Percentiles rank a stretch among this genome's conserved stretches.
Evolutionary conservation across 148 eudicot species (phyloP).

Genomic region (Vaccinium corymbosum): DNA sequence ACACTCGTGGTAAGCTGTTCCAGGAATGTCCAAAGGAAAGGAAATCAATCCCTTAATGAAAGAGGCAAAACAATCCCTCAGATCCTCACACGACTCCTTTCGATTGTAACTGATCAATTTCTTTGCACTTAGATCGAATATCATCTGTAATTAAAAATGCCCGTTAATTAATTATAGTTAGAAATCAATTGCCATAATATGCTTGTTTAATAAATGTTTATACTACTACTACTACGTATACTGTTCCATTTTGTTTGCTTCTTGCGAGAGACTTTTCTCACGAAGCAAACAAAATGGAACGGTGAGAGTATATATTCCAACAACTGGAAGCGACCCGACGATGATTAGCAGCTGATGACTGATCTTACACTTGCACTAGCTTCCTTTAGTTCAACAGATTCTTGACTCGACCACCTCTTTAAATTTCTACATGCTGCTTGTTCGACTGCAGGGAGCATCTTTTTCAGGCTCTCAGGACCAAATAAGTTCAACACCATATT

Average conservation of each 20-base stretch:
- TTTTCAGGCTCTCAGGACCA: constrained; percentile 74
- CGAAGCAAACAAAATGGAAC: no score
- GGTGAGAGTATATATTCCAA: no score
- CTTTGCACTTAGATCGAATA: constrained; percentile 72
- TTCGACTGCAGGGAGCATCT: constrained; percentile 75
- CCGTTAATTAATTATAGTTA: no score
- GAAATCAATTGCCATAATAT: neutral
- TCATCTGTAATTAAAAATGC: constrained; percentile 48
- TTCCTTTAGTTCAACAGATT: constrained; percentile 55
- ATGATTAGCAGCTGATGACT: neutral
- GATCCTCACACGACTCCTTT: constrained; percentile 56
- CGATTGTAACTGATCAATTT: constrained; percentile 72
- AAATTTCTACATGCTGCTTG: constrained; percentile 36
- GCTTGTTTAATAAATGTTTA: neutral
- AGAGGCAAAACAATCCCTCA: constrained; percentile 59
- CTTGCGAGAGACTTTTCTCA: no score
- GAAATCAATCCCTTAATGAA: constrained; percentile 76
- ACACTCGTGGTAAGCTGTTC: constrained; percentile 76
- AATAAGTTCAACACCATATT: constrained; percentile 69
- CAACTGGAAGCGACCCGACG: neutral
- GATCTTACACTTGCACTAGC: constrained; percentile 55
- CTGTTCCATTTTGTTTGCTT: neutral
- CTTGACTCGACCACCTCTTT: constrained; percentile 43
- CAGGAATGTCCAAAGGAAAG: constrained; percentile 74
- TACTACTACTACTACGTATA: no score